Percentiles rank a stretch among this genome's conserved stretches.
These are phyloP conservation scores for Ophiostoma angusticollis DNA, from an alignment of 2,329 filamentous ascomycete genomes.

Conservation along the genomic window DNA sequence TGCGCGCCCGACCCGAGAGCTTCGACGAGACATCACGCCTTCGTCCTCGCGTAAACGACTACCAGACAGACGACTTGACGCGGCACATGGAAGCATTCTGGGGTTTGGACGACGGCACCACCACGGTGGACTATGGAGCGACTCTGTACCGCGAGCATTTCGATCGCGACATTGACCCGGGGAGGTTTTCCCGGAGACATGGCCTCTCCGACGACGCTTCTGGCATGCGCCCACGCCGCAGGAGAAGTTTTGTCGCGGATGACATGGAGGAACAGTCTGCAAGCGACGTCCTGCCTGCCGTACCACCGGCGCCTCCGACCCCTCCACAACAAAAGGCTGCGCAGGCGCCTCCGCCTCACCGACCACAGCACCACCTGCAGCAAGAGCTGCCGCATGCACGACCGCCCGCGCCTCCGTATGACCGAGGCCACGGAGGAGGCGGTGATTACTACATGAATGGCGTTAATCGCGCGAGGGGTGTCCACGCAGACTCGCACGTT, in stretches of 20 bases:
- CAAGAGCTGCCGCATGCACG: slow-evolving; percentile 11
- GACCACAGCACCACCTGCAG: slow-evolving; percentile 13
- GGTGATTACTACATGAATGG: slow-evolving; percentile 30
- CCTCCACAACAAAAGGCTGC: slow-evolving; percentile 11
- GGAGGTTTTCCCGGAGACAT: slow-evolving; percentile 21
- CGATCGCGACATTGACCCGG: slow-evolving; percentile 22
- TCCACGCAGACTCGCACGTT: slow-evolving; percentile 32
- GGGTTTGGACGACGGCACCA: slow-evolving; percentile 22
- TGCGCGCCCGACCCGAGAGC: slow-evolving; percentile 20
- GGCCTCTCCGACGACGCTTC: slow-evolving; percentile 18
- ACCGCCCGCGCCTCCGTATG: slow-evolving; percentile 16
- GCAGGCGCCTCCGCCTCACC: background rate
- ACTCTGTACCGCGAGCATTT: background rate
- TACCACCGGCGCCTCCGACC: slow-evolving; percentile 14
- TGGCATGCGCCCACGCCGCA: slow-evolving; percentile 2
- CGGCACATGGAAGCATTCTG: slow-evolving; percentile 24
- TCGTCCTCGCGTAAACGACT: slow-evolving; percentile 23
- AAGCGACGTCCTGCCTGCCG: slow-evolving; percentile 24
- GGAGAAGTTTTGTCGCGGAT: slow-evolving; percentile 47
- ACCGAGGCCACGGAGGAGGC: slow-evolving; percentile 23
- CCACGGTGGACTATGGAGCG: background rate
- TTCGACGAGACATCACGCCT: slow-evolving; percentile 36
- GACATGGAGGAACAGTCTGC: slow-evolving; percentile 35
- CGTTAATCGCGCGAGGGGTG: slow-evolving; percentile 29
- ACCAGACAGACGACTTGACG: slow-evolving; percentile 22